A percentile compares a stretch with the other conserved stretches of the same genome.
These are phyloP conservation scores for Fragosphaeria purpurea DNA, from an alignment of 2,329 filamentous ascomycete genomes.

Conservation along the genomic window DNA sequence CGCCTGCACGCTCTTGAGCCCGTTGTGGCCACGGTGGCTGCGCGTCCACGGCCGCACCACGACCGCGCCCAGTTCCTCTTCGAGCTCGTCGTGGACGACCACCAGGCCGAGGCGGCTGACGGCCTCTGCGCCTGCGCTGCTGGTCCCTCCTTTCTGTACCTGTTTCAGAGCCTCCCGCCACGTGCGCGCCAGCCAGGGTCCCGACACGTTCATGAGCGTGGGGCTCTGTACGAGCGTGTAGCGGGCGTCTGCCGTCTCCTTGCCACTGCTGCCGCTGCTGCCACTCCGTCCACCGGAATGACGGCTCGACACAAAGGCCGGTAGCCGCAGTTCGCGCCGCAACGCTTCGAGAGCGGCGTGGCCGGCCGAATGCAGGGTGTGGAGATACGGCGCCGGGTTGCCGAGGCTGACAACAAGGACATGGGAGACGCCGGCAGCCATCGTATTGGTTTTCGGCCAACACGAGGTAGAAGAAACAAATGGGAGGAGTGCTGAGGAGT, in stretches of 20 bases:
- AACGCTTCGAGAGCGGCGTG: conserved; percentile 64
- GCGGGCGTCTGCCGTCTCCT: conserved; percentile 39
- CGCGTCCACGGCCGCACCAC: conserved; percentile 51
- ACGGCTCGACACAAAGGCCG: conserved; percentile 35
- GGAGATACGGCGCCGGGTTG: conserved; percentile 65
- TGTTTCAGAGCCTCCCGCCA: conserved; percentile 37
- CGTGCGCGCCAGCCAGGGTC: conserved; percentile 55
- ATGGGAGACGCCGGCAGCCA: conserved; percentile 25
- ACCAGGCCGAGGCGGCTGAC: conserved; percentile 42
- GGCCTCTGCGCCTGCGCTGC: conserved; percentile 21
- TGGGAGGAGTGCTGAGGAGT: background rate
- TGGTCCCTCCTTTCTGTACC: too few relatives aligned
- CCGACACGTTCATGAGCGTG: conserved; percentile 76
- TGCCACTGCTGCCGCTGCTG: too few relatives aligned
- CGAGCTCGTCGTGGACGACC: conserved; percentile 82
- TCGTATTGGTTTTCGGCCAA: too few relatives aligned
- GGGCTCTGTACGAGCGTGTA: conserved; percentile 66
- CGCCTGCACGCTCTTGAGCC: conserved; percentile 56
- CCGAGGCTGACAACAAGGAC: conserved; percentile 81
- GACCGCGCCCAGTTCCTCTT: conserved; percentile 58
- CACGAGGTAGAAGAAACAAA: background rate
- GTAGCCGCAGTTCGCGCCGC: conserved; percentile 37
- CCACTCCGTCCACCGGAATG: too few relatives aligned
- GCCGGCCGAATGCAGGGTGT: conserved; percentile 79
- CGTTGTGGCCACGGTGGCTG: conserved; percentile 65